These are phyloP conservation scores for Aspergillus pseudoterreus DNA, from an alignment of 2,329 filamentous ascomycete genomes.

Conservation along the genomic window DNA sequence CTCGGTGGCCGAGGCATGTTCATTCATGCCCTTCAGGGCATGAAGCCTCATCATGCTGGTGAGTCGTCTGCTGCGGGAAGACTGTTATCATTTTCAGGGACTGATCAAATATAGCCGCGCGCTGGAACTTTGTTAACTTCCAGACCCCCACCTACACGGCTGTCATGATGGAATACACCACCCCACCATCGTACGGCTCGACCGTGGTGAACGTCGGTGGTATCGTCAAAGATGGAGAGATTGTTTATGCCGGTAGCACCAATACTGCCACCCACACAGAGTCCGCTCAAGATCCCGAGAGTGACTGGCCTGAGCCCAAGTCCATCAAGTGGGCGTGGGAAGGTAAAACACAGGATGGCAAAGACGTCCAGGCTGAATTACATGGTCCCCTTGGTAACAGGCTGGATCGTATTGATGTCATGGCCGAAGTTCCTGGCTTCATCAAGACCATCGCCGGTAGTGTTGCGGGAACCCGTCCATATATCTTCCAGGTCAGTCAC, in stretches of 20 bases:
- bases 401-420: constrained; percentile 84
- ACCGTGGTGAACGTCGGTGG: constrained; percentile 80
- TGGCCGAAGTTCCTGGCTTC: constrained; percentile 93
- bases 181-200: constrained; percentile 84
- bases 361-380: constrained; percentile 65
- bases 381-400: constrained; percentile 66
- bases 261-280: constrained; percentile 67
- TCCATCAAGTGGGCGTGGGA: constrained; percentile 72
- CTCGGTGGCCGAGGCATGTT: constrained; percentile 77
- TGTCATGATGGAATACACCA: constrained; percentile 92
- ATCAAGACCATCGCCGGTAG: constrained; percentile 89
- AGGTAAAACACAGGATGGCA: constrained; percentile 72
- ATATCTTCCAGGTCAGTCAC: constrained; percentile 85
- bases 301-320: constrained; percentile 84
- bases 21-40: constrained; percentile 85
- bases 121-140: constrained; percentile 93
- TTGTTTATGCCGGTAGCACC: constrained; percentile 67
- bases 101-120: constrained; percentile 53
- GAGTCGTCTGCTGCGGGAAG: constrained; percentile 21
- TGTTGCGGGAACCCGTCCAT: constrained; percentile 88
- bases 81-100: background rate
- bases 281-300: constrained; percentile 68
- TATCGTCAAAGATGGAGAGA: constrained; percentile 74
- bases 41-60: constrained; percentile 97
- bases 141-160: constrained; percentile 84